Evolutionary conservation across 805 yeast species (phyloP), one percentile per base, ranked within the genome.

Genomic region (Yarrowia sp.): DNA sequence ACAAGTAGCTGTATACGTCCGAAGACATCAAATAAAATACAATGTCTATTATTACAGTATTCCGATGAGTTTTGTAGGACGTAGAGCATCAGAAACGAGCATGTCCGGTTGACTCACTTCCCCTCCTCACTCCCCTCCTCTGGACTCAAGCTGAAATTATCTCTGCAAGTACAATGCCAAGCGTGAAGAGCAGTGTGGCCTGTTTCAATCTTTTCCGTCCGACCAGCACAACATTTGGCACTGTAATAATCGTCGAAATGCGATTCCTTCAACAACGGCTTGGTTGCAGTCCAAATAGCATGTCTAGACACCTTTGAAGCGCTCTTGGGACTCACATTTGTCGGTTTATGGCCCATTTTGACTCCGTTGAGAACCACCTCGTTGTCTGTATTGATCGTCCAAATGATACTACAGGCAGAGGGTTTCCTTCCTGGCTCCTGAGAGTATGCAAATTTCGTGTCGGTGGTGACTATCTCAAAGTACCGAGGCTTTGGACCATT

Each of bases 371-470:
- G 36, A 12, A 49, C 50, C 20, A 64, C 68, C 46, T 44, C 56
- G 67, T 71, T 71, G 75, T 69, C 88, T 84, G 76, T 79, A 85
- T 63, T 87, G 87, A 73, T 66, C n/a, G 43, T 40, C 47, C 50
- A 52, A 13, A 64, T n/a, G 14, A 64, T 30, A 39, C 49, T 33
- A 15, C 9, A 50, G 5, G 47, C 19, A 2, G 67, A 49, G 4
- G 67, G 47, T 14, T 64, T 64, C 13, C 60, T 12, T 9, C 50
- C 60, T 9, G 39, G 30, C 2, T 13, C 42, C 20, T 52, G 58
- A 3, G 34, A 17, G 81, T 19, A 64, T 12, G 49, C 19, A 33
- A 64, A 64, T 14, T 40, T 14, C 1, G 52, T 40, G 33, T 61
- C 46, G 0, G 56, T 33, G 14, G 69, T 9, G 5, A n/a, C 9